These are phyloP conservation scores for Chrysanthemum seticuspe DNA, from an alignment of 129 eudicot species.

Conservation along the genomic window DNA sequence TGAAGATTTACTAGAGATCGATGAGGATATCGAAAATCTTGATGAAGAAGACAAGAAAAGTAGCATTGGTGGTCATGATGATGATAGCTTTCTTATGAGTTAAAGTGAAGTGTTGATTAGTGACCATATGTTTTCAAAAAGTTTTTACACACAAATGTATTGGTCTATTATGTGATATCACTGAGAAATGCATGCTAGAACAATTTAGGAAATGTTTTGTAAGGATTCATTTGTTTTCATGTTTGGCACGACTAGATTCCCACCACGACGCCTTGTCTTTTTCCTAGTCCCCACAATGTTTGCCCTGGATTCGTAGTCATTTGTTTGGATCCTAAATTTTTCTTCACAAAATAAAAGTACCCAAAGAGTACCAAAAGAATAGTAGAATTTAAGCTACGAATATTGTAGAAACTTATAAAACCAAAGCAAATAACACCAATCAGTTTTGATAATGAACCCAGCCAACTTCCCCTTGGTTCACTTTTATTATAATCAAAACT, in stretches of 20 bases:
- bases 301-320: constrained; percentile 26
- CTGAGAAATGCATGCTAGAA: constrained; percentile 29
- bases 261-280: constrained; percentile 32
- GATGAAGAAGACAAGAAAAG: constrained; percentile 36
- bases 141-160: constrained; percentile 17
- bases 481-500: too few species aligned
- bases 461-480: too few species aligned
- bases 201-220: constrained; percentile 32
- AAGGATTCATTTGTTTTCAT: constrained; percentile 31
- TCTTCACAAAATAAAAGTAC: background rate
- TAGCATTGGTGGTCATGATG: constrained; percentile 21
- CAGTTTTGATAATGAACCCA: too few species aligned
- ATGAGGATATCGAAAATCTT: constrained; percentile 26
- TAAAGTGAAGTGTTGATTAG: constrained; percentile 29
- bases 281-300: constrained; percentile 34
- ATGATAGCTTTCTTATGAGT: constrained; percentile 29
- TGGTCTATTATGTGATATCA: constrained; percentile 18
- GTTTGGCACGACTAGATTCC: constrained; percentile 29
- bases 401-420: too few species aligned
- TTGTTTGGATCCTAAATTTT: background rate
- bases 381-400: background rate
- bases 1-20: constrained; percentile 30
- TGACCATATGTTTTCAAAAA: constrained; percentile 20
- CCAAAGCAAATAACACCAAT: too few species aligned
- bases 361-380: background rate